These are phyloP conservation scores for Vitis hybrid DNA, from an alignment of 177 flowering plant species.

Conservation along the genomic window DNA sequence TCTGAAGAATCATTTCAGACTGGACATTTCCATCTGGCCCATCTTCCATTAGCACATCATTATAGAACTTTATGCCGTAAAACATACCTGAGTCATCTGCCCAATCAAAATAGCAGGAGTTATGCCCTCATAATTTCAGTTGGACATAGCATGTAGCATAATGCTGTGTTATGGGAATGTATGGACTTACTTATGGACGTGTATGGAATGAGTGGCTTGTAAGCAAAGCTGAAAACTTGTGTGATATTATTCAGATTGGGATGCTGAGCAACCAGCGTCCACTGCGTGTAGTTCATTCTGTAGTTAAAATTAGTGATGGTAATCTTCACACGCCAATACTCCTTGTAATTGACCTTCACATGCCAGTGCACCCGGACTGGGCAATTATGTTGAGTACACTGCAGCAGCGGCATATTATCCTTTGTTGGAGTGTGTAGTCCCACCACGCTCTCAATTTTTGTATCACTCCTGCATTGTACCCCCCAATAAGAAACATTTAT, in stretches of 20 bases:
- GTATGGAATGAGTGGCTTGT: conserved; percentile 77
- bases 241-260: conserved; percentile 84
- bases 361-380: conserved; percentile 86
- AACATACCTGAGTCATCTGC: conserved; percentile 14
- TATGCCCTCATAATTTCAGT: too few species aligned
- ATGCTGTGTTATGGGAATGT: neutral
- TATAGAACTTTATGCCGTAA: conserved; percentile 12
- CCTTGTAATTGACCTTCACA: conserved; percentile 73
- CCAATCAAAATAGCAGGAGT: neutral
- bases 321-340: conserved; percentile 83
- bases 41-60: conserved; percentile 8
- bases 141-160: too few species aligned
- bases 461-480: conserved; percentile 38
- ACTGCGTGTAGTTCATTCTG: conserved; percentile 66
- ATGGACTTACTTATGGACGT: conserved; percentile 63
- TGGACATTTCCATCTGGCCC: neutral
- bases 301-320: conserved; percentile 77
- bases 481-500: neutral
- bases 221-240: conserved; percentile 79
- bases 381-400: conserved; percentile 84
- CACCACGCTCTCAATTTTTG: conserved; percentile 34
- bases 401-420: conserved; percentile 64
- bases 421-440: conserved; percentile 67
- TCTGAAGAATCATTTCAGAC: too few species aligned
- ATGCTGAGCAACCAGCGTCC: conserved; percentile 80